phyloP scores from a whole-genome alignment of 2,329 filamentous ascomycete genomes.

The Colletotrichum eleusines region DNA sequence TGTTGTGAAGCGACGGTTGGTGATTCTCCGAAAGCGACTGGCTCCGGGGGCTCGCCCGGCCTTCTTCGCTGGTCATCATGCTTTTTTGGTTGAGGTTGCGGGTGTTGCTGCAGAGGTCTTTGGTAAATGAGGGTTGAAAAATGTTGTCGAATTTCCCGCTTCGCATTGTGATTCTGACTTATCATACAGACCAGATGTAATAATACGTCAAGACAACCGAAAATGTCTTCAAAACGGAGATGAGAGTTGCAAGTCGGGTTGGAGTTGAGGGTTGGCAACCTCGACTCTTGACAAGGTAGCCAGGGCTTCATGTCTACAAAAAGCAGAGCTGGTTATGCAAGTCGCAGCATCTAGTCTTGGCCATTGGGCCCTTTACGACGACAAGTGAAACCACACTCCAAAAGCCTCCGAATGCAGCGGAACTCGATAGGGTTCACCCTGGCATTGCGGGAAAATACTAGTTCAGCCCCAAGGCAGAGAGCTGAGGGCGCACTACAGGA shows the following conservation, averaged over 20 bases:
- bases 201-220: too few relatives aligned
- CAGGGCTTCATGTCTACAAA: constrained; percentile 27
- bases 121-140: background rate
- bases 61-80: constrained; percentile 16
- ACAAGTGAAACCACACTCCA: constrained; percentile 7
- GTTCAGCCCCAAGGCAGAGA: constrained; percentile 7
- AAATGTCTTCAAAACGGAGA: background rate
- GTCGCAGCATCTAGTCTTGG: background rate
- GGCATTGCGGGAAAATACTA: background rate
- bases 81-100: constrained; percentile 9
- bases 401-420: constrained; percentile 22
- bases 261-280: background rate
- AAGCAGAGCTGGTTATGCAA: background rate
- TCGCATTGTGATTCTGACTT: too few relatives aligned
- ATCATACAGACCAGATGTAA: too few relatives aligned
- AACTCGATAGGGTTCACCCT: background rate
- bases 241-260: background rate
- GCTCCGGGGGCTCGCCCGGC: background rate
- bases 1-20: constrained; percentile 2
- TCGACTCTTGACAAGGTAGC: background rate
- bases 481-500: background rate
- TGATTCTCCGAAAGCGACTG: constrained; percentile 3
- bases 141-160: background rate
- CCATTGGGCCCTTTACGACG: constrained; percentile 18
- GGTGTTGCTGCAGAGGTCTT: background rate